Percentiles rank a stretch among this genome's conserved stretches.
phyloP scores from a whole-genome alignment of 495 filamentous ascomycete genomes.

The Clavariopsis aquatica region DNA sequence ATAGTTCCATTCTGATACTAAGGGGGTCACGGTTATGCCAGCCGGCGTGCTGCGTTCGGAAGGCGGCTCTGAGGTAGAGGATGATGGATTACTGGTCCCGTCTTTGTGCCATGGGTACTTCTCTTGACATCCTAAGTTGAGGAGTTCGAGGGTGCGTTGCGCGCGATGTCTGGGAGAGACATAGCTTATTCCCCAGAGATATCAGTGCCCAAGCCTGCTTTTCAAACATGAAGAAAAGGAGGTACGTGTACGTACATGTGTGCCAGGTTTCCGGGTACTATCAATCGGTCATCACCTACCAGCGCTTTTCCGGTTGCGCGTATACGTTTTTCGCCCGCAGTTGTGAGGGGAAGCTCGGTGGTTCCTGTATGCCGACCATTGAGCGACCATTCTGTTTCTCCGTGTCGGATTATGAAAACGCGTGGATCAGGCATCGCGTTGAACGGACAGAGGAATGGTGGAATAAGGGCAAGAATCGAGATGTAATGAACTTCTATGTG shows the following conservation, averaged over 20 bases:
- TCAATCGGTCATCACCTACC: constrained; percentile 79
- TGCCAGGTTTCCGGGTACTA: constrained; percentile 77
- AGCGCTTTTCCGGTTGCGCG: constrained; percentile 78
- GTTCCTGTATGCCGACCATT: constrained; percentile 87
- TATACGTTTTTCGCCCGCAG: constrained; percentile 83
- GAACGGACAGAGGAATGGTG: neutral
- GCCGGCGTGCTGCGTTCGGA: constrained; percentile 50
- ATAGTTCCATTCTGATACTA: constrained; percentile 93
- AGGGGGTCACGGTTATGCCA: constrained; percentile 67
- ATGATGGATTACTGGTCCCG: neutral
- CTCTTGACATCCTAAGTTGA: constrained; percentile 61
- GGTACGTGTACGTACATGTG: constrained; percentile 59
- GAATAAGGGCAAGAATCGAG: no score
- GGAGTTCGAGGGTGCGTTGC: constrained; percentile 81
- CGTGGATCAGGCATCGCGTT: constrained; percentile 64
- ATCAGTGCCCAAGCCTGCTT: neutral
- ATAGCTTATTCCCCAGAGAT: constrained; percentile 54
- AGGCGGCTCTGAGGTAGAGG: neutral
- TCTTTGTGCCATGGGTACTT: constrained; percentile 55
- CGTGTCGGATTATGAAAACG: constrained; percentile 90
- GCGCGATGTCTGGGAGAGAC: constrained; percentile 87
- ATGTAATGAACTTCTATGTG: no score
- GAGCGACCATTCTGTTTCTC: constrained; percentile 96
- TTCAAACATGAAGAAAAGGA: neutral
- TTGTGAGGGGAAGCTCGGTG: constrained; percentile 82